phyloP scores from a whole-genome alignment of 2,329 filamentous ascomycete species.

The Hypoxylon sp. region DNA sequence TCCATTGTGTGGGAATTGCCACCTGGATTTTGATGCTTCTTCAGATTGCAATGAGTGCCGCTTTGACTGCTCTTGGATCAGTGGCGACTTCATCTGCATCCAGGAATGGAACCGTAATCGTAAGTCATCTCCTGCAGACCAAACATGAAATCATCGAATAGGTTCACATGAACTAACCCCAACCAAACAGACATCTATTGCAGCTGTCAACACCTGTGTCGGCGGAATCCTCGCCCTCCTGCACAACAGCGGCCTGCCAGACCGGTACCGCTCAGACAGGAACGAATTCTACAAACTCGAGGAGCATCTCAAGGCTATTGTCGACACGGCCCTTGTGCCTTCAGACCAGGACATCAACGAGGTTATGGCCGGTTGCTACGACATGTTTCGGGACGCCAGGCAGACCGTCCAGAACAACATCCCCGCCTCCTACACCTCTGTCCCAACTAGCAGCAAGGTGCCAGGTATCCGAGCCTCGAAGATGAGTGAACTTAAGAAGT shows the following conservation, averaged over 20 bases:
- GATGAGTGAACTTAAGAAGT: slow-evolving; percentile 38
- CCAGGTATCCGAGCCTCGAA: slow-evolving; percentile 12
- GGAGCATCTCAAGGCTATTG: slow-evolving; percentile 63
- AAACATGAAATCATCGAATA: not conserved
- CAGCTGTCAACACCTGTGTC: slow-evolving; percentile 63
- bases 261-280: slow-evolving; percentile 64
- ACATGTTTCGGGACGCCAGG: slow-evolving; percentile 61
- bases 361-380: slow-evolving; percentile 62
- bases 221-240: slow-evolving; percentile 65
- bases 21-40: slow-evolving; percentile 63
- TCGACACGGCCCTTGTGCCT: slow-evolving; percentile 63
- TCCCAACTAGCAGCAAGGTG: slow-evolving; percentile 27
- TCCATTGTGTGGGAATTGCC: slow-evolving; percentile 58
- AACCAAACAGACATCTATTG: slow-evolving; percentile 58
- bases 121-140: slow-evolving; percentile 33
- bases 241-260: slow-evolving; percentile 67
- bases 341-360: slow-evolving; percentile 60
- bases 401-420: slow-evolving; percentile 63
- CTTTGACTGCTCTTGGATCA: slow-evolving; percentile 64
- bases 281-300: slow-evolving; percentile 64
- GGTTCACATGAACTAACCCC: not conserved
- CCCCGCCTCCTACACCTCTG: slow-evolving; percentile 57
- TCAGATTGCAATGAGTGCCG: slow-evolving; percentile 64
- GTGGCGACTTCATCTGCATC: slow-evolving; percentile 48
- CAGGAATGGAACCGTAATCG: slow-evolving; percentile 57